Conservation (phyloP, 106 monocot species). For the Dendrobium catenatum region DNA sequence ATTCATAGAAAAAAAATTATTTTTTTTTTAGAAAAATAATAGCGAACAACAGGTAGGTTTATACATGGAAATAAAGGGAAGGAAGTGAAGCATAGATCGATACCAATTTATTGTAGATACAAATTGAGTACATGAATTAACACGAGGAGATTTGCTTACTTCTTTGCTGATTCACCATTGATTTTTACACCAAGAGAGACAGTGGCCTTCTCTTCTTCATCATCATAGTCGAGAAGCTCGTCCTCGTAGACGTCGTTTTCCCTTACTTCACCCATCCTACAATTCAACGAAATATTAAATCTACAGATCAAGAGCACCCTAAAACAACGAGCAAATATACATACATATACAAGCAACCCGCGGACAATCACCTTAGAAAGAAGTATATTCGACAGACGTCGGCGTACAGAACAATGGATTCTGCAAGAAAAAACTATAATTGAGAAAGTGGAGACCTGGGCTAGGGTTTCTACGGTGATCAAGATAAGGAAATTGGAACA, state of each 20-base stretch:
- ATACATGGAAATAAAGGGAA: background rate
- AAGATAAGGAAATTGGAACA: background rate
- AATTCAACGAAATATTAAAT: background rate
- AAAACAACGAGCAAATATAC: background rate
- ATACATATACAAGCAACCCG: background rate
- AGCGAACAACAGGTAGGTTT: background rate
- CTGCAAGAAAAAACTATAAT: constrained; percentile 6
- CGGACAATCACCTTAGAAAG: background rate
- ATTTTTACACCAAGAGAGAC: constrained; percentile 57
- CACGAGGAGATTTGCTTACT: constrained; percentile 34
- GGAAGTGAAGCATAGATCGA: background rate
- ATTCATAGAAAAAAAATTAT: background rate
- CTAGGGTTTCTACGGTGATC: background rate
- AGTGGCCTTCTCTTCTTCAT: constrained; percentile 81
- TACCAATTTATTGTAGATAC: background rate
- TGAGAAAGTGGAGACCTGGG: background rate
- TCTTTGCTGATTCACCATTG: constrained; percentile 54
- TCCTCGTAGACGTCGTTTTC: constrained; percentile 90
- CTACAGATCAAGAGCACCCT: background rate
- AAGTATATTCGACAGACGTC: background rate
- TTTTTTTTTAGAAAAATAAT: background rate
- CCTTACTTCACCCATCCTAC: constrained; percentile 78
- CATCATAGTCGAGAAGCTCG: constrained; percentile 97
- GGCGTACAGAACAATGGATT: background rate
- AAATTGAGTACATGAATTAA: background rate